These are phyloP conservation scores for Amyloporia xantha DNA, from an alignment of 768 basidiomycete genomes.

Conservation along the genomic window DNA sequence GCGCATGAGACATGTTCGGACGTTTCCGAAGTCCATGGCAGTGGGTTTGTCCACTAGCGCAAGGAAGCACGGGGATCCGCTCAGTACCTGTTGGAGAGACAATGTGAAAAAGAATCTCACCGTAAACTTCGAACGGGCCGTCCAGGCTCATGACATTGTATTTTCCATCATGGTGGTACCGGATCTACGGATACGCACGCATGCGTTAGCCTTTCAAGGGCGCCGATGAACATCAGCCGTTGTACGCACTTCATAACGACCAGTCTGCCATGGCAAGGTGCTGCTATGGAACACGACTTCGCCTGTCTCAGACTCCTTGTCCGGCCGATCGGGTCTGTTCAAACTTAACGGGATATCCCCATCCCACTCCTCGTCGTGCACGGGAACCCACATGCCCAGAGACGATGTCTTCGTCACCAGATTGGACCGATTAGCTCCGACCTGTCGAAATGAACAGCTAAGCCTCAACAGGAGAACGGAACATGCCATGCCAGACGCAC, in stretches of 20 bases:
- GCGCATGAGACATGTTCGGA: slow-evolving; percentile 60
- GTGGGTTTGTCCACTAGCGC: slow-evolving; percentile 61
- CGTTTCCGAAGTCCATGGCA: slow-evolving; percentile 54
- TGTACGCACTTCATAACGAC: slow-evolving; percentile 73
- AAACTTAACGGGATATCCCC: slow-evolving; percentile 67
- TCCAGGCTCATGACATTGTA: slow-evolving; percentile 90
- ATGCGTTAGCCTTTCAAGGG: neutral
- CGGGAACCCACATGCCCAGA: slow-evolving; percentile 88
- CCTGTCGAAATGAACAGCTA: slow-evolving; percentile 31
- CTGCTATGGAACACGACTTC: slow-evolving; percentile 70
- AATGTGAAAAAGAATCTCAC: slow-evolving; percentile 30
- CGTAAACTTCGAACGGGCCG: slow-evolving; percentile 83
- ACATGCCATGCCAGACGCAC: slow-evolving; percentile 30
- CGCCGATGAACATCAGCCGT: slow-evolving; percentile 1
- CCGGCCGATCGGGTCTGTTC: slow-evolving; percentile 26
- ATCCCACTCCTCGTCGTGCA: slow-evolving; percentile 90
- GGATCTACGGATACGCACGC: slow-evolving; percentile 33
- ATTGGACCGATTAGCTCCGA: slow-evolving; percentile 82
- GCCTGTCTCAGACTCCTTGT: slow-evolving; percentile 48
- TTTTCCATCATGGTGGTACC: slow-evolving; percentile 96
- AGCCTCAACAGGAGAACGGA: neutral
- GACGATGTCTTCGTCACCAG: slow-evolving; percentile 81
- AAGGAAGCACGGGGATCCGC: neutral
- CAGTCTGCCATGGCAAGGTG: slow-evolving; percentile 79
- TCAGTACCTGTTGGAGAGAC: neutral